Base-by-base conservation (phyloP, 208 protist species). In the Acanthamoeba triangularis region DNA sequence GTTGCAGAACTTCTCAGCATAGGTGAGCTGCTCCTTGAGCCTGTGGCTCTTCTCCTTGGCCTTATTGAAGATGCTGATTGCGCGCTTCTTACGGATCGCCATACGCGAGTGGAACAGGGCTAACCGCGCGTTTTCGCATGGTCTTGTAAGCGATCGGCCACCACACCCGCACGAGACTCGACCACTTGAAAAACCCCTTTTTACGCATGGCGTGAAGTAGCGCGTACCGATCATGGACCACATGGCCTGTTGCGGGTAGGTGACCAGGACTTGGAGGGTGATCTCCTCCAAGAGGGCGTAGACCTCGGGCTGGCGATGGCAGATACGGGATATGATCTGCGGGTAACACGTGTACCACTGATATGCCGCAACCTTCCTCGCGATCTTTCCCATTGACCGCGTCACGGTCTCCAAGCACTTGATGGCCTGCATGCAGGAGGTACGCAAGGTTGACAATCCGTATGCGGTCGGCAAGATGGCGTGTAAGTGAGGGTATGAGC, bases 301-400 rank as follows among this genome's bases (percentile, higher is more conserved):
- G 5, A 96, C 95, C 7, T 91, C 76, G 20, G 7, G 0, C 52
- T 98, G 95, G 14, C 87, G 69, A 69, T 98, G 98, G 56, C 95
- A 97, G 4, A 98, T 98, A 94, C 98, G 96, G 2, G 97, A 98
- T 14, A 97, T 84, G 20, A 98, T 87, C 93, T 98, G 98, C n/a
- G 97, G 84, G 20, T 98, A 84, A 35, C 74, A 94, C 2, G 96
- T 97, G 37, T 98, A 85, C 96, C 97, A 98, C 35, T 95, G 35
- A n/a, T 97, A 97, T 2, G 95, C 30, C 0, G 95, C 91, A 6
- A 98, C 44, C 7, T 72, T 54, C 16, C 72, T 80, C 11, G 76
- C 54, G 25, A 96, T 47, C 65, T 61, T 63, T 1, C 25, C n/a
- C 59, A 97, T 94, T 16, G 37, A 65, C 16, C 30, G 56, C 47